A percentile compares a stretch with the other conserved stretches of the same genome.
Conservation (phyloP, 208 protist species). For the Wallacemonas collosoma region DNA sequence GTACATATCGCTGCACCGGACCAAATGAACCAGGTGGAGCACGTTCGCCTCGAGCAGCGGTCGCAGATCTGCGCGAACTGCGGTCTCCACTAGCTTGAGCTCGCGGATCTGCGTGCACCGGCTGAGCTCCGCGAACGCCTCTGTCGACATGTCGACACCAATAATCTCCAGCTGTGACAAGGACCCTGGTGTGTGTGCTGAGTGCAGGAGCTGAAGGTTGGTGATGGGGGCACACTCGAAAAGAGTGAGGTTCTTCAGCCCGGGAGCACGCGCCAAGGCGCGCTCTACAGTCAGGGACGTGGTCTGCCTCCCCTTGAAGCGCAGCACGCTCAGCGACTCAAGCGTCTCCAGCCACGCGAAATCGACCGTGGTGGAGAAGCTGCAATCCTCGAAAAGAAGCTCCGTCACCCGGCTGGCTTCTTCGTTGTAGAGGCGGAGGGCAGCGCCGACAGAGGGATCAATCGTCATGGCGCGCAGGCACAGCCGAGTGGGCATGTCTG, state of each 20-base stretch:
- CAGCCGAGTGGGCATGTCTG: conserved; percentile 20
- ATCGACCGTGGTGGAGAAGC: conserved; percentile 25
- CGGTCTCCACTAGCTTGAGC: conserved; percentile 38
- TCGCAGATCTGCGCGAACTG: conserved; percentile 39
- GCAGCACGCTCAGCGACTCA: conserved; percentile 20
- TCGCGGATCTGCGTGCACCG: conserved; percentile 24
- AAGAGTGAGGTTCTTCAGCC: conserved; percentile 29
- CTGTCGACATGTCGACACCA: conserved; percentile 30
- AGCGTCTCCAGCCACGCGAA: conserved; percentile 29
- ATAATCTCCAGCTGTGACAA: conserved; percentile 32
- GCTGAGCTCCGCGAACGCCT: conserved; percentile 26
- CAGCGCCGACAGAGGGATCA: conserved; percentile 26
- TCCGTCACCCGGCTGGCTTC: conserved; percentile 21
- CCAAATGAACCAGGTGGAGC: conserved; percentile 36
- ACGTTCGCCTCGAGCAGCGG: conserved; percentile 37
- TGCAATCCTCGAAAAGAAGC: conserved; percentile 42
- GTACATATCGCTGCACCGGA: conserved; percentile 36
- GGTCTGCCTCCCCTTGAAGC: conserved; percentile 25
- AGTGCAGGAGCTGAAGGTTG: conserved; percentile 14
- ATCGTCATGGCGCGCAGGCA: conserved; percentile 35
- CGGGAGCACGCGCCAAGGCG: conserved; percentile 18
- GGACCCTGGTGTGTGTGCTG: neutral
- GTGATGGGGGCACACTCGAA: conserved; percentile 28
- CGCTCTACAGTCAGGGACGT: conserved; percentile 23
- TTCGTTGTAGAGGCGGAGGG: conserved; percentile 30